These are phyloP conservation scores for Xylariomycetidae sp. DNA, from an alignment of 2,329 filamentous ascomycete species.

Conservation along the genomic window DNA sequence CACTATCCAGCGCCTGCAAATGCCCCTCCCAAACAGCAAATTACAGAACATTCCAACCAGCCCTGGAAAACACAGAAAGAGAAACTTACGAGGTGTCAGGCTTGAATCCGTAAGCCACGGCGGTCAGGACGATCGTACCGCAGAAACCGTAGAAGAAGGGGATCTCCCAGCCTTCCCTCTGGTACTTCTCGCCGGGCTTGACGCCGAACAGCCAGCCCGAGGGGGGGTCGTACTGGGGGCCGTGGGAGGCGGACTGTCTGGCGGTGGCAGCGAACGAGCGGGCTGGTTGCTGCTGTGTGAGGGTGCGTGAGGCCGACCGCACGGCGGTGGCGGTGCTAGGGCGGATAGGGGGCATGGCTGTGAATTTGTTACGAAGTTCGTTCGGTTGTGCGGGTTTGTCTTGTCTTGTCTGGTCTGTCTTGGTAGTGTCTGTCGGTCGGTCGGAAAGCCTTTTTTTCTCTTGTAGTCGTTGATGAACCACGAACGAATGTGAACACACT, in stretches of 20 bases:
- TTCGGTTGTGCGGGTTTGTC: background rate
- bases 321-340: constrained; percentile 19
- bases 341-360: constrained; percentile 25
- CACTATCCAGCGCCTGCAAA: no score
- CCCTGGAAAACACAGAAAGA: constrained; percentile 8
- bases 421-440: constrained; percentile 1
- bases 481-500: no score
- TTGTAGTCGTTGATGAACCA: no score
- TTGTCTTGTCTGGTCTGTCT: background rate
- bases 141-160: constrained; percentile 82
- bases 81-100: constrained; percentile 91
- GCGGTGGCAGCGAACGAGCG: constrained; percentile 38
- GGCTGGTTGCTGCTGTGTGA: constrained; percentile 14
- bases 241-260: constrained; percentile 50
- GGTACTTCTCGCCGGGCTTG: constrained; percentile 90
- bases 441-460: constrained; percentile 1
- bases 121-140: constrained; percentile 67
- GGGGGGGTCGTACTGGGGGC: constrained; percentile 82
- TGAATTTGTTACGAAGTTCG: background rate
- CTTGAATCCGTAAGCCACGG: constrained; percentile 88
- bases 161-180: constrained; percentile 95
- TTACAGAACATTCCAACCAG: no score
- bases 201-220: constrained; percentile 90
- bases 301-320: constrained; percentile 23
- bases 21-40: no score